These are phyloP conservation scores for Allium cepa DNA, from an alignment of 106 monocot species.

Conservation along the genomic window DNA sequence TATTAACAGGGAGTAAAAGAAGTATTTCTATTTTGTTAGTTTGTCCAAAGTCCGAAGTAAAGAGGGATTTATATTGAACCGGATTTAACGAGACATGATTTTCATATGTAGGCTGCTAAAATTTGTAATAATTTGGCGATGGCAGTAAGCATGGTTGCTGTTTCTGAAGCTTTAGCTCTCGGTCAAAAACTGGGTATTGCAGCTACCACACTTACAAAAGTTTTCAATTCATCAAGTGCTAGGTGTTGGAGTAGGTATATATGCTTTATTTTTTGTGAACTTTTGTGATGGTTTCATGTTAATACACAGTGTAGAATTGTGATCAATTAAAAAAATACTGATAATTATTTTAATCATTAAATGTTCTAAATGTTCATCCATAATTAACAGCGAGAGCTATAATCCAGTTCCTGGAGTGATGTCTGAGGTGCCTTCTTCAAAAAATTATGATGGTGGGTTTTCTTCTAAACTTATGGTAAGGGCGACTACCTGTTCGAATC, in stretches of 20 bases:
- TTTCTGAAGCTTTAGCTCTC: conserved; percentile 93
- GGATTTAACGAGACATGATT: no score
- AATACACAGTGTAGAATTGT: no score
- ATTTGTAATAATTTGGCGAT: conserved; percentile 96
- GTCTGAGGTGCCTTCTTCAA: conserved; percentile 85
- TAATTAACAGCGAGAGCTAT: conserved; percentile 61
- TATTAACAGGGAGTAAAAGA: no score
- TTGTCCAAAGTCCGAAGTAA: no score
- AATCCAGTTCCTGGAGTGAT: conserved; percentile 99
- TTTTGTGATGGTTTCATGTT: no score
- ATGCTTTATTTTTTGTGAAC: no score
- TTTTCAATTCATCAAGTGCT: conserved; percentile 93
- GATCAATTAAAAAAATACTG: no score
- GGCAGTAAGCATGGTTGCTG: conserved; percentile 96
- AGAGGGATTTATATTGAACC: no score
- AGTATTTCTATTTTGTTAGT: not conserved
- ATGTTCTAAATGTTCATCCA: no score
- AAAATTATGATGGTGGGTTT: conserved; percentile 89
- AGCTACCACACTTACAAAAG: conserved; percentile 51
- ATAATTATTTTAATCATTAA: no score
- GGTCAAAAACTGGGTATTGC: conserved; percentile 82
- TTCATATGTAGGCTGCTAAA: conserved; percentile 62
- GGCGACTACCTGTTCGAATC: not conserved
- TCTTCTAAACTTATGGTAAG: conserved; percentile 93
- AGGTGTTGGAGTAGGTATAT: conserved; percentile 98